phyloP scores from a whole-genome alignment of 1,284 basidiomycete species.

The Termitomyces sp. region DNA sequence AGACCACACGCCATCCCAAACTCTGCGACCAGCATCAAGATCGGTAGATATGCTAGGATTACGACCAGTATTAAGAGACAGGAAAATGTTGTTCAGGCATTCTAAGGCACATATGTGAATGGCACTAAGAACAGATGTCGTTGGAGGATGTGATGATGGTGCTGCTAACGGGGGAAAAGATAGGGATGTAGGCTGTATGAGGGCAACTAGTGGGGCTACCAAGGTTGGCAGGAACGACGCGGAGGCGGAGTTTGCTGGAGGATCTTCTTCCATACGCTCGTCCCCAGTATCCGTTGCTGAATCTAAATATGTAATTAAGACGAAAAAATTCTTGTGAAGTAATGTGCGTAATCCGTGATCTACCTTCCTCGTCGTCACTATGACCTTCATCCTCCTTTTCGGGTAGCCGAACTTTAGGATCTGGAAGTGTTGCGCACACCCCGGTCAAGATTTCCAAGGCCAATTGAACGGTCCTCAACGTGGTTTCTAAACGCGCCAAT shows the following conservation, averaged over 20 bases:
- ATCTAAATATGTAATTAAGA: slow-evolving; percentile 11
- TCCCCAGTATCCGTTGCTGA: slow-evolving; percentile 25
- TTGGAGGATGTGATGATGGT: slow-evolving; percentile 76
- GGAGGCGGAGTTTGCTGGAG: slow-evolving; percentile 23
- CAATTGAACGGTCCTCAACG: slow-evolving; percentile 69
- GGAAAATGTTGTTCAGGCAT: slow-evolving; percentile 86
- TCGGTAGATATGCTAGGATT: slow-evolving; percentile 38
- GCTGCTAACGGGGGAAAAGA: slow-evolving; percentile 75
- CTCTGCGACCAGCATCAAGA: slow-evolving; percentile 39
- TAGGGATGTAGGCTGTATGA: slow-evolving; percentile 67
- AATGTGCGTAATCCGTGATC: not conserved
- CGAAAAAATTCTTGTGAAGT: too few relatives aligned
- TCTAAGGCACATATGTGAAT: slow-evolving; percentile 85
- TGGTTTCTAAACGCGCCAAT: slow-evolving; percentile 71
- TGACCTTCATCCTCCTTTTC: slow-evolving; percentile 28
- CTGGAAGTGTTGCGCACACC: slow-evolving; percentile 82
- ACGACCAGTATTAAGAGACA: slow-evolving; percentile 57
- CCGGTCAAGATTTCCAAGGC: slow-evolving; percentile 84
- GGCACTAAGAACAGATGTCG: slow-evolving; percentile 74
- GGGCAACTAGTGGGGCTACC: slow-evolving; percentile 56
- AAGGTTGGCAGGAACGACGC: slow-evolving; percentile 40
- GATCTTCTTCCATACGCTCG: slow-evolving; percentile 33
- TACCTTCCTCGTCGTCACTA: slow-evolving; percentile 23
- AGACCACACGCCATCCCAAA: slow-evolving; percentile 62
- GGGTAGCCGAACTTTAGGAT: slow-evolving; percentile 44